These are phyloP conservation scores for Psilocybe azurescens DNA, from an alignment of 768 basidiomycete species.

Conservation along the genomic window DNA sequence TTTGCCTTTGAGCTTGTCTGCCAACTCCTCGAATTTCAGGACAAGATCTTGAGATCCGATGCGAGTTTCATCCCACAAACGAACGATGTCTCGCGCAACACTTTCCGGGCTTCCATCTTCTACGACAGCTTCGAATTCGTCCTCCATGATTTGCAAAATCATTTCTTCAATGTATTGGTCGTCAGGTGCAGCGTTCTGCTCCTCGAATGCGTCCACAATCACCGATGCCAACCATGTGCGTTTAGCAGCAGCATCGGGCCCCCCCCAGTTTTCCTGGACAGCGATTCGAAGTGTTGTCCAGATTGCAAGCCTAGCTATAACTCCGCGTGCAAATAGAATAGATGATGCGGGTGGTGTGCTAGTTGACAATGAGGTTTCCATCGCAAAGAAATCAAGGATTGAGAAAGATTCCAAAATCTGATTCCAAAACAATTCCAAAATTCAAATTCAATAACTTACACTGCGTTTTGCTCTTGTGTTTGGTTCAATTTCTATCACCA, in stretches of 20 bases:
- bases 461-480: too few relatives aligned
- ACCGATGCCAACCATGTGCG: constrained; percentile 85
- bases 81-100: constrained; percentile 76
- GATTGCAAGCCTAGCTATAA: constrained; percentile 77
- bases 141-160: constrained; percentile 81
- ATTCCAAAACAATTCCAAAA: too few relatives aligned
- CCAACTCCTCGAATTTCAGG: constrained; percentile 64
- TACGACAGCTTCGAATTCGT: constrained; percentile 85
- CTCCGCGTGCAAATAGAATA: constrained; percentile 85
- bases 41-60: constrained; percentile 55
- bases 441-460: too few relatives aligned
- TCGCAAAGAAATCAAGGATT: not conserved
- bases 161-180: constrained; percentile 81
- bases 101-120: constrained; percentile 85
- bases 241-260: constrained; percentile 70
- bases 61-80: constrained; percentile 63
- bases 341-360: constrained; percentile 48
- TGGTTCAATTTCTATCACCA: too few relatives aligned
- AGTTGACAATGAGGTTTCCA: not conserved
- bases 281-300: constrained; percentile 92
- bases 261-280: constrained; percentile 87
- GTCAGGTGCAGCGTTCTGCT: constrained; percentile 55
- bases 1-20: constrained; percentile 62
- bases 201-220: constrained; percentile 81
- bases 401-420: not conserved